Base-by-base conservation (phyloP, 148 eudicot species). In the Amaranthus palmeri region DNA sequence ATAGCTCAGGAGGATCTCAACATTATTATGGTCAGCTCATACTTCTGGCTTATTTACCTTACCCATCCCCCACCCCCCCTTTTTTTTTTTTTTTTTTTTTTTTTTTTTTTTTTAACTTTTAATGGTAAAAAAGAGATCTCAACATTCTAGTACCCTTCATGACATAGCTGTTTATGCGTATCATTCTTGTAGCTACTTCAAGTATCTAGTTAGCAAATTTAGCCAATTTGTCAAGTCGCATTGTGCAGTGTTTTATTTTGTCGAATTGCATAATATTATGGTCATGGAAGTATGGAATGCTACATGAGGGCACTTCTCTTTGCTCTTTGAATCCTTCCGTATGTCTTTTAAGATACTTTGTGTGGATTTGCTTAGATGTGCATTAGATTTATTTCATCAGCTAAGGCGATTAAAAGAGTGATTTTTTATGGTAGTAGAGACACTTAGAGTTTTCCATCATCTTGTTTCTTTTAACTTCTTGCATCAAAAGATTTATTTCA, bases 1-100 rank as follows among this genome's bases (percentile, higher is more conserved):
- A 96, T 96, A 73, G 92, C 87, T 68, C 99, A 96, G 84, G 97
- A 92, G 83, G 99, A 92, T 82, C 96, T 96, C 45, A 92, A 96
- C 73, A 81, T 88, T 68, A 96, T 96, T 48, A 96, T 96, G 99
- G 97, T 92, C 75, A 81, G 82, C 56, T 72, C 60, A 36, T 67
- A 10, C 2, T 69, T 58, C 14, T 64, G 69, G 12, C 36, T 11
- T 50, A 41, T 42, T 15, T 53, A 4, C 45, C 56, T 49, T 8
- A 48, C 18, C 47, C 59, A 40, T 41, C 36, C 36, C 36, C 36
- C 36, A 25, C 36, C 36, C 36, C 1, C 36, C 36, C 1, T 25
- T 43, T 44, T 51, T 18, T 69, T 59, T 63, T 48, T 18, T 69
- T 59, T 63, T 48, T 18, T 69, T 59, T 63, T 48, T n/a, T n/a